Evolutionary conservation across 192 early-diverging fungal species (phyloP), one percentile per base, ranked within the genome.

Genomic region (Mortierella antarctica): DNA sequence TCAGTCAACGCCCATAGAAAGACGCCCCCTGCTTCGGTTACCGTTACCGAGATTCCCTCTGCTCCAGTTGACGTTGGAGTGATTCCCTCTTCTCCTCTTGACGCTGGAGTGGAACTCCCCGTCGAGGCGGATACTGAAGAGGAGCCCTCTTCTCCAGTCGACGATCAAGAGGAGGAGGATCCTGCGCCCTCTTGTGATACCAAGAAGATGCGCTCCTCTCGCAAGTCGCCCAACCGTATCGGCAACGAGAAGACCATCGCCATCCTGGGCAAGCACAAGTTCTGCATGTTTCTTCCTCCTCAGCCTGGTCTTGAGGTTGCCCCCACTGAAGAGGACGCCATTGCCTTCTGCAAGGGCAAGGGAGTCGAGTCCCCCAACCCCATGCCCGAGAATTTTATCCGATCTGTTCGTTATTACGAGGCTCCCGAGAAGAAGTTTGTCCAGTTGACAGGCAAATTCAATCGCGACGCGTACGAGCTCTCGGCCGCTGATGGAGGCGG

Each of bases 381-480:
- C 4, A 52, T 87, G 8, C 74, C 84, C 10, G 11, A 11, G 0
- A 85, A 80, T 42, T 87, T 89, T 45, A 83, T 89, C 59, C 21
- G 62, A 45, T 81, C 86, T 8, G 71, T 76, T 11, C 83, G 87
- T 20, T 87, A 65, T 55, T 62, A 68, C 21, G 5, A 9, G 6
- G 72, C 67, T 55, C 59, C 67, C 4, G 64, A 50, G 17, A 65
- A 70, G 14, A 57, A n/a, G 0, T 89, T 82, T 20, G 85, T 89
- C 20, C 88, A 89, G 62, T 53, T 87, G 23, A 89, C 88, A 17
- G 88, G 88, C 20, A 74, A 66, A 21, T 85, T 89, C 11, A 73
- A 89, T 61, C 64, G 65, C 17, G 39, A 62, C 13, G 82, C 73
- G 51, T 85, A 74, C 12, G 76, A 73, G 18, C 63, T 87, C 31